Conservation (phyloP, 139 green algal species). For the Astrephomene gubernaculifera region DNA sequence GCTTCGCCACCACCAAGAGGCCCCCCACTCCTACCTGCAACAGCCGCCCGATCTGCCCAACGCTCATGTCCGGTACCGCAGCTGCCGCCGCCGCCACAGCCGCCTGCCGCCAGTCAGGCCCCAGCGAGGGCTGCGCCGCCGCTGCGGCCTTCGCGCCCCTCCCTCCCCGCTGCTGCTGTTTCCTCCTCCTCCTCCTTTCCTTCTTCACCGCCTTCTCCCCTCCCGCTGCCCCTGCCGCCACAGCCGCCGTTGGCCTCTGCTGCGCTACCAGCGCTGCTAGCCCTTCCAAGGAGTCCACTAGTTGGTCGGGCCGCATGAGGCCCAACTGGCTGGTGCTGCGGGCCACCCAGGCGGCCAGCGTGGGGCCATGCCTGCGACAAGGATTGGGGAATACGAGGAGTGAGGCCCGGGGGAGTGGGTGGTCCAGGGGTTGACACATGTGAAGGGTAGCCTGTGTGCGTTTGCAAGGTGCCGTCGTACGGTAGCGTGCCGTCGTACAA, state of each 20-base stretch:
- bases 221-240: neutral
- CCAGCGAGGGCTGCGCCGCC: too few species aligned
- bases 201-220: neutral
- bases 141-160: too few species aligned
- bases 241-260: neutral
- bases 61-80: neutral
- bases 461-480: too few species aligned
- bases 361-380: neutral
- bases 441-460: neutral
- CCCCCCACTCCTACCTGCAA: neutral
- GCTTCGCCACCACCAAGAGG: neutral
- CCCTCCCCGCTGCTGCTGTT: too few species aligned
- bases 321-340: neutral
- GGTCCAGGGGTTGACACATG: neutral
- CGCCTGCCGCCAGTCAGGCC: neutral
- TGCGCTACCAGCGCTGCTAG: neutral
- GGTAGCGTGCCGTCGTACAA: too few species aligned
- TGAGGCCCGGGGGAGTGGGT: neutral
- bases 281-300: slow-evolving; percentile 9
- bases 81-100: neutral
- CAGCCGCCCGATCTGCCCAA: neutral
- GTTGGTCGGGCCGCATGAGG: slow-evolving; percentile 27
- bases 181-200: too few species aligned
- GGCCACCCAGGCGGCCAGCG: neutral
- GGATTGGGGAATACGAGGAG: neutral